Base-by-base conservation (phyloP, 2,329 filamentous ascomycete species). In the Lanzia echinophila region DNA sequence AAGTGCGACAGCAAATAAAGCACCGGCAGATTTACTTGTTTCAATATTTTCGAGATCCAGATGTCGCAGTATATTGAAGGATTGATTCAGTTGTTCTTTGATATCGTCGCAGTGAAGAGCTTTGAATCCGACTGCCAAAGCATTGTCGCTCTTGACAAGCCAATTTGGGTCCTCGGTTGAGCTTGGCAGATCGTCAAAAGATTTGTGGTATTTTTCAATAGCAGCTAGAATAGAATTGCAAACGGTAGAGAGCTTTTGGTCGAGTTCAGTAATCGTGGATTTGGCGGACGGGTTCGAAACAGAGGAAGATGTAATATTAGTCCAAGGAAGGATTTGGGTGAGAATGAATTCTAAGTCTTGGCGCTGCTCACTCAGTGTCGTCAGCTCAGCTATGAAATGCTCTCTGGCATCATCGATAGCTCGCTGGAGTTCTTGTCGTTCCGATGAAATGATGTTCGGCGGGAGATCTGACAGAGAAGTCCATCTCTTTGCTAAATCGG, bases 151-250 rank as follows among this genome's bases (percentile, higher is more conserved):
- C 70, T 46, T 70, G 1, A 79, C 68, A 8, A 91, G 69, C 83
- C 87, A 90, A 2, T 77, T 74, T 1, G 74, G 63, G 42, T 86
- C 81, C 33, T 88, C 83, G 1, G 75, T 73, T 1, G 84, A 80
- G 4, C 70, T 67, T 1, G 86, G 83, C 1, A 84, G 71, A 3
- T 74, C 73, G 11, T 73, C 69, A 8, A 82, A 71, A 2, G 76
- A 71, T 56, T 79, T 80, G 55, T 82, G 79, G 44, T 87, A 77
- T 58, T 84, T 82, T 68, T 96, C 90, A 46, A 95, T 77, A 1
- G 87, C 85, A 34, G 92, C 86, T 2, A 96, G 81, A 28, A 92
- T 79, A 47, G 82, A 81, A 68, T 95, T 88, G 45, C 86, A 80
- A n/a, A 87, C 74, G 1, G 71, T 78, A 36, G 88, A 79, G 1